Conservation (phyloP, 2,329 filamentous ascomycete genomes). For the Sporothrix variecibatus region DNA sequence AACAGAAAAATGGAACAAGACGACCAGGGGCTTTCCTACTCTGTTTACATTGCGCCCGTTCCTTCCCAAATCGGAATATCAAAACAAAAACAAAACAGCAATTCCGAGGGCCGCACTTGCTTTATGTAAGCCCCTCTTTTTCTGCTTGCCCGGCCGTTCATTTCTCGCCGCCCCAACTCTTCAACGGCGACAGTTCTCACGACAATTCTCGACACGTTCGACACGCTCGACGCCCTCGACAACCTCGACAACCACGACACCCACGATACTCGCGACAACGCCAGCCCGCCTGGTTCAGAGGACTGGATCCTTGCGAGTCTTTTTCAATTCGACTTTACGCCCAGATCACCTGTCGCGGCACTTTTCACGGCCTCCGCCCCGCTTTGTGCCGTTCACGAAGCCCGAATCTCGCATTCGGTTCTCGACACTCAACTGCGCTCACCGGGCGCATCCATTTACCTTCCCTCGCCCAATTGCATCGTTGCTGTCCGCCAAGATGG, state of each 20-base stretch:
- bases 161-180: not conserved
- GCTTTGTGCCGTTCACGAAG: not conserved
- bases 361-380: not conserved
- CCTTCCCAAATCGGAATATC: conserved; percentile 25
- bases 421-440: not conserved
- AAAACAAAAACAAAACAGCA: conserved; percentile 28
- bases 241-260: conserved; percentile 3
- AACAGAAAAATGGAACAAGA: not conserved
- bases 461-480: not conserved
- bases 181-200: conserved; percentile 21
- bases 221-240: not conserved
- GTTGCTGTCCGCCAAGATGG: conserved; percentile 44
- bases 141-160: not conserved
- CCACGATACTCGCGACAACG: conserved; percentile 1
- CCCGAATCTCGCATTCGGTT: conserved; percentile 3
- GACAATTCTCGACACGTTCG: conserved; percentile 14
- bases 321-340: not conserved
- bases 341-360: not conserved
- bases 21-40: conserved; percentile 7
- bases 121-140: conserved; percentile 26
- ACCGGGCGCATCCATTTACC: not conserved
- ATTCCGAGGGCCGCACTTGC: not conserved
- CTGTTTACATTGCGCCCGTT: conserved; percentile 30
- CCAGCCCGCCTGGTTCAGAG: conserved; percentile 18
- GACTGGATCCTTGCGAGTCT: conserved; percentile 28